Evolutionary conservation across 202 grass and related monocot species (phyloP).

Genomic region (Musa balbisiana): DNA sequence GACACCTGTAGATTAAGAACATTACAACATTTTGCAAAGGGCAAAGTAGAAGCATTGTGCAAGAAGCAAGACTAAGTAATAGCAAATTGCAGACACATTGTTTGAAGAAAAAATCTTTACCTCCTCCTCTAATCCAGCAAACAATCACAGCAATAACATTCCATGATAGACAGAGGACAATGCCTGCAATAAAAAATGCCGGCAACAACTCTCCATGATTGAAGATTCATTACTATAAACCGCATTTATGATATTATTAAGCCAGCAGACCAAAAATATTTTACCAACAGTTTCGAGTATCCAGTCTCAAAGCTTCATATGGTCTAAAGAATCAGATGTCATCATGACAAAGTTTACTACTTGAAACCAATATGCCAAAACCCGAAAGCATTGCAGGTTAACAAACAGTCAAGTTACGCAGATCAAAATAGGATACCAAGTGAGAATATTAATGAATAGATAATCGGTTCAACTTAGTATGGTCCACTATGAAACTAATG

Average conservation of each 20-base stretch:
- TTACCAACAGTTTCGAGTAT: neutral
- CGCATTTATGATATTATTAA: neutral
- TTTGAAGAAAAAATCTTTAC: conserved; percentile 28
- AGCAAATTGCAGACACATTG: conserved; percentile 2
- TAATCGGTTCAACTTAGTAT: too few relatives aligned
- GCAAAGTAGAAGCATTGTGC: conserved; percentile 3
- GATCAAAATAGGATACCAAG: too few relatives aligned
- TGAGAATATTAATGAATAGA: too few relatives aligned
- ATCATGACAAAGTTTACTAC: neutral
- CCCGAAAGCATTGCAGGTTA: too few relatives aligned
- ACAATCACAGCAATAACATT: conserved; percentile 64
- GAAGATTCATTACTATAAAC: neutral
- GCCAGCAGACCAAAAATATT: neutral
- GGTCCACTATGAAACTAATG: too few relatives aligned
- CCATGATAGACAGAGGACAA: conserved; percentile 65
- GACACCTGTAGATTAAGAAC: conserved; percentile 39
- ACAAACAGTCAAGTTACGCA: too few relatives aligned
- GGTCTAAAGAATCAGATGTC: neutral
- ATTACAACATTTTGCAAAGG: neutral
- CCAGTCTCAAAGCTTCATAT: neutral
- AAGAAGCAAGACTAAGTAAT: conserved; percentile 1
- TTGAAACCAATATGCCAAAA: neutral
- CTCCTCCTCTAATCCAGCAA: conserved; percentile 57
- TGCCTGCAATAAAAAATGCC: conserved; percentile 39
- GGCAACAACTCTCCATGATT: neutral